Conservation (phyloP, 1,284 basidiomycete genomes). For the Ustilago crameri region DNA sequence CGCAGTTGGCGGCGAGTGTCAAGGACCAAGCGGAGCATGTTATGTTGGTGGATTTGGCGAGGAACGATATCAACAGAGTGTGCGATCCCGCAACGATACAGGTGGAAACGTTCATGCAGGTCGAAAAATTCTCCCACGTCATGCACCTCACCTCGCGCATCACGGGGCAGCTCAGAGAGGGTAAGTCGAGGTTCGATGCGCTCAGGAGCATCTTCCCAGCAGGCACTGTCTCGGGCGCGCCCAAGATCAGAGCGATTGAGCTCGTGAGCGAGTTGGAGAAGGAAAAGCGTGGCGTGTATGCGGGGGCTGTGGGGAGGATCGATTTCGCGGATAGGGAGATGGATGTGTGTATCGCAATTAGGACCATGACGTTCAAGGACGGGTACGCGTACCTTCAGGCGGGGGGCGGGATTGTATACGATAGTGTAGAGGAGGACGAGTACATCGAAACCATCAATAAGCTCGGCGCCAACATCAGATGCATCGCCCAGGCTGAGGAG, state of each 20-base stretch:
- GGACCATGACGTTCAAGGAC: constrained; percentile 97
- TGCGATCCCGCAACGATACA: constrained; percentile 94
- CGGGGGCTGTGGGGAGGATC: constrained; percentile 95
- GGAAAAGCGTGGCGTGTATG: constrained; percentile 93
- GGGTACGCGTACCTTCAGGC: constrained; percentile 93
- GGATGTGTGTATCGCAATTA: constrained; percentile 98
- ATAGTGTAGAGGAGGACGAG: constrained; percentile 97
- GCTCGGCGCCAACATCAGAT: constrained; percentile 84
- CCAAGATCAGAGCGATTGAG: constrained; percentile 98
- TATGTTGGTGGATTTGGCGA: constrained; percentile 97
- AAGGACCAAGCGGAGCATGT: constrained; percentile 99
- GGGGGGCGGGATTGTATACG: constrained; percentile 92
- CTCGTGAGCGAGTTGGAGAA: constrained; percentile 87
- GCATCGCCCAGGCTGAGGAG: constrained; percentile 84
- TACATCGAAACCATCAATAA: constrained; percentile 97
- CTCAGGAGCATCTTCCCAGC: constrained; percentile 99
- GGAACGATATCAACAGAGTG: constrained; percentile 99
- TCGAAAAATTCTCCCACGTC: constrained; percentile 98
- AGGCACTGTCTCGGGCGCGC: constrained; percentile 98
- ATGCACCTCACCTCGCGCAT: constrained; percentile 97
- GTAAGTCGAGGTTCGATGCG: constrained; percentile 90
- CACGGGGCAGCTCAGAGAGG: constrained; percentile 84
- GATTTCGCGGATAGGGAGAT: constrained; percentile 94
- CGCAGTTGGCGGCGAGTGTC: constrained; percentile 80
- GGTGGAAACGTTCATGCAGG: constrained; percentile 91